These are phyloP conservation scores for Botrytis fabae DNA, from an alignment of 2,329 filamentous ascomycete species.

Conservation along the genomic window DNA sequence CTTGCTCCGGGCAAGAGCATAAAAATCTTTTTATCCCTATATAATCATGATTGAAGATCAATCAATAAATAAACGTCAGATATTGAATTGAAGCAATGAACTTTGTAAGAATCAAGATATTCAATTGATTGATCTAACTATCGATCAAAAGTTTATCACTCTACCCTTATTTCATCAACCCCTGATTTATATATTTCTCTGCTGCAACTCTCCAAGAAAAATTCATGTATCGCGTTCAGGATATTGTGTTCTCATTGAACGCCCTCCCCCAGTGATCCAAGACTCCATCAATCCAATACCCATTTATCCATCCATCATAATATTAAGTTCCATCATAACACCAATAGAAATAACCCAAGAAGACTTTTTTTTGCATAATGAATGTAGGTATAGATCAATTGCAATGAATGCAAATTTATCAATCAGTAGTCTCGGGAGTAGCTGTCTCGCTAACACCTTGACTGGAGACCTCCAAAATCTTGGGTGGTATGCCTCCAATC, in stretches of 20 bases:
- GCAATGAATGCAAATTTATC: background rate
- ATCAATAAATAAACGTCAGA: background rate
- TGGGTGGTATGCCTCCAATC: background rate
- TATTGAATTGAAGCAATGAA: background rate
- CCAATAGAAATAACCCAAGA: background rate
- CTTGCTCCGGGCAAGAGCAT: background rate
- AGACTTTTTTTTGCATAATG: background rate
- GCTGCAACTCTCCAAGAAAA: background rate
- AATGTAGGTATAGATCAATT: background rate
- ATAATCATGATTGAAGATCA: background rate
- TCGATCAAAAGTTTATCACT: background rate
- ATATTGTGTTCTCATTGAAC: constrained; percentile 2
- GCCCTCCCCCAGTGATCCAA: background rate
- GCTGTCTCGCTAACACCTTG: background rate
- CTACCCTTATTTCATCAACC: background rate
- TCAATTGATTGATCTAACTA: background rate
- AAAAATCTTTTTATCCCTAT: background rate
- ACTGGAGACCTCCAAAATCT: constrained; percentile 1
- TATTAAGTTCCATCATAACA: background rate
- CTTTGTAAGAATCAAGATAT: background rate
- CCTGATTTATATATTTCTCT: background rate
- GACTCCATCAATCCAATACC: constrained; percentile 16
- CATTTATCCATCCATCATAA: background rate
- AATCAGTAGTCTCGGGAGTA: background rate
- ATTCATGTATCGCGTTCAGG: background rate